These are phyloP conservation scores for Yamadazyma aaseri DNA, from an alignment of 1,139 yeast species.

Conservation along the genomic window DNA sequence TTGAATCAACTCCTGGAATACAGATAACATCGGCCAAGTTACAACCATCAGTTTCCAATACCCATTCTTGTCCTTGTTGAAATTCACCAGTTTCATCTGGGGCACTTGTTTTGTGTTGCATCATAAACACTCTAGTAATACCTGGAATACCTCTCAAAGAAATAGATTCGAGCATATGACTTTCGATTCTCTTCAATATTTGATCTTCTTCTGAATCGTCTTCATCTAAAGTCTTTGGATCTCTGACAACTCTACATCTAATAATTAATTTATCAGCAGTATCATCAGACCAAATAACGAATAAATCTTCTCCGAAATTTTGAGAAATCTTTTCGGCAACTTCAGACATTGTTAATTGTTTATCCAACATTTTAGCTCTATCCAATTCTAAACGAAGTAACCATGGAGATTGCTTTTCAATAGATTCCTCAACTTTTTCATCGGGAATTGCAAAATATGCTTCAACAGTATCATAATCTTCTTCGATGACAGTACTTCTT, in stretches of 20 bases:
- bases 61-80: constrained; percentile 93
- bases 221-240: constrained; percentile 89
- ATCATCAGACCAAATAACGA: constrained; percentile 99
- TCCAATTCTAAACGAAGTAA: constrained; percentile 92
- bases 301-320: constrained; percentile 90
- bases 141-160: constrained; percentile 96
- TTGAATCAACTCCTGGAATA: constrained; percentile 90
- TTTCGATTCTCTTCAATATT: constrained; percentile 90
- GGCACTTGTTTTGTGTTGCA: constrained; percentile 82
- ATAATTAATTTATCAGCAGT: constrained; percentile 94
- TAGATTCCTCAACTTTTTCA: constrained; percentile 90
- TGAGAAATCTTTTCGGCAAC: constrained; percentile 95
- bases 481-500: constrained; percentile 89
- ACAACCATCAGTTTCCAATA: constrained; percentile 97
- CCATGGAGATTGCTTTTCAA: constrained; percentile 98
- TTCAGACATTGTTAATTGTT: constrained; percentile 96
- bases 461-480: constrained; percentile 95
- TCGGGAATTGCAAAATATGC: constrained; percentile 97
- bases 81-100: constrained; percentile 87
- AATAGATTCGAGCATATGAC: constrained; percentile 93
- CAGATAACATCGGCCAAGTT: constrained; percentile 94
- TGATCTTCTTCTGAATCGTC: constrained; percentile 98
- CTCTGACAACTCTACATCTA: constrained; percentile 98
- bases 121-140: constrained; percentile 87
- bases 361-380: constrained; percentile 98